Base-by-base conservation (phyloP, 2,329 filamentous ascomycete genomes). In the Monilinia fructigena region DNA sequence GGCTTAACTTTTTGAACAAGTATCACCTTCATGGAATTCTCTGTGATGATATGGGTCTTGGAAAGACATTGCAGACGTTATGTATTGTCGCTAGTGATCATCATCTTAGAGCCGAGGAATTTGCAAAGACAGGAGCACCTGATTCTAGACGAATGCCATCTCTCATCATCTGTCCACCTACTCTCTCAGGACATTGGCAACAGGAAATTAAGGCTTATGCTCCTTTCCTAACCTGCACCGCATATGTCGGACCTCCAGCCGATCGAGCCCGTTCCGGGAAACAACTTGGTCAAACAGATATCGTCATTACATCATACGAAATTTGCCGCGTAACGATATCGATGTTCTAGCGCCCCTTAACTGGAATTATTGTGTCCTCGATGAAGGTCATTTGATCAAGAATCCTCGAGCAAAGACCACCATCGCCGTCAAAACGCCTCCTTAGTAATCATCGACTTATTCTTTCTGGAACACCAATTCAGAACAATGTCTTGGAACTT, bases 71-170 rank as follows among this genome's bases (percentile, higher is more conserved):
- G 14, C 95, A 99, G 77, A 99, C 96, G 0, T 86, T 99, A 28
- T 99, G 95, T 78, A 99, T 99, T 74, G 93, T 99, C 54, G 94
- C 95, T 12, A 98, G 93, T 79, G 95, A 99, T 76, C 95, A 99
- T 76, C 94, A 99, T 77, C 83, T 96, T 75, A 89, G 95, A 68
- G 92, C 92, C 0, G 92, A 97, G 75, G 93, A 98, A 75, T 98
- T 89, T 76, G 88, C 88, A 38, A 92, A 90, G 78, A 96, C 93
- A 0, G 85, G 89, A 56, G 87, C 91, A 38, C 83, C 87, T 0
- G 95, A 99, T 75, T 86, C 87, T 63, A 86, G 92, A 67, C 89
- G 86, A 66, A 81, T 99, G 52, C 93, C 95, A 2, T 97, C 94
- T 16, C 84, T 99, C 65, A 97, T 99, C 69, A 90, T 99, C 59